A percentile compares a stretch with the other conserved stretches of the same genome.
Evolutionary conservation across 2,329 filamentous ascomycete species (phyloP).

Genomic region (Pyricularia sp.): DNA sequence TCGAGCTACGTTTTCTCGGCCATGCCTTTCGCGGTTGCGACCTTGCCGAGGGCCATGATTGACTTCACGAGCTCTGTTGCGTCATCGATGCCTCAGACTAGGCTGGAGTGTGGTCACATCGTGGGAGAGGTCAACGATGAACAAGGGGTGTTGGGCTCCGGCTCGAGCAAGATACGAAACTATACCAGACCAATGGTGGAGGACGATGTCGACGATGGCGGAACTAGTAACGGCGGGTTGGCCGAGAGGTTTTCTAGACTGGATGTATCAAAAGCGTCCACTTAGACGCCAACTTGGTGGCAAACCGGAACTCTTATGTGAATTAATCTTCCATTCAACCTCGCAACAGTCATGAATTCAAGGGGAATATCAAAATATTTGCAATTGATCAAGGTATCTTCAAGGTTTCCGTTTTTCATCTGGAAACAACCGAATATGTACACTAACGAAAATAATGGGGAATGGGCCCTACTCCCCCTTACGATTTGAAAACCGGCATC

Average conservation of each 20-base stretch:
- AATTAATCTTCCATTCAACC: no score
- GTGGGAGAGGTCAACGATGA: neutral
- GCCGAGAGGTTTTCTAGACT: neutral
- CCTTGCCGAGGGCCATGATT: neutral
- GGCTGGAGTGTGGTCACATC: neutral
- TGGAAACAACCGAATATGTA: neutral
- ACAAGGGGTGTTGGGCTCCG: neutral
- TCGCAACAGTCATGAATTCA: no score
- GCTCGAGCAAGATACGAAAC: neutral
- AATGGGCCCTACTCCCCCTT: neutral
- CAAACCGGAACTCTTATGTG: no score
- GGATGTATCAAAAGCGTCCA: neutral
- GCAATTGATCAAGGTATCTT: neutral
- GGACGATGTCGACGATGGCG: neutral
- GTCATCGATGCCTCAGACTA: neutral
- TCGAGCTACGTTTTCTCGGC: neutral
- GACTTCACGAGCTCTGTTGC: neutral
- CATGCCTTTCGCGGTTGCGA: neutral
- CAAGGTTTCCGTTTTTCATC: neutral
- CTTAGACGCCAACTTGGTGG: neutral
- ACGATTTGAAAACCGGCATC: neutral
- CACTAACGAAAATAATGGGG: neutral
- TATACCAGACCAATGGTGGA: constrained; percentile 4
- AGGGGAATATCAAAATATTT: neutral
- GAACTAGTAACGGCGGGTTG: neutral